These are phyloP conservation scores for Paracoccidioides brasiliensis DNA, from an alignment of 2,329 filamentous ascomycete genomes.

Conservation along the genomic window DNA sequence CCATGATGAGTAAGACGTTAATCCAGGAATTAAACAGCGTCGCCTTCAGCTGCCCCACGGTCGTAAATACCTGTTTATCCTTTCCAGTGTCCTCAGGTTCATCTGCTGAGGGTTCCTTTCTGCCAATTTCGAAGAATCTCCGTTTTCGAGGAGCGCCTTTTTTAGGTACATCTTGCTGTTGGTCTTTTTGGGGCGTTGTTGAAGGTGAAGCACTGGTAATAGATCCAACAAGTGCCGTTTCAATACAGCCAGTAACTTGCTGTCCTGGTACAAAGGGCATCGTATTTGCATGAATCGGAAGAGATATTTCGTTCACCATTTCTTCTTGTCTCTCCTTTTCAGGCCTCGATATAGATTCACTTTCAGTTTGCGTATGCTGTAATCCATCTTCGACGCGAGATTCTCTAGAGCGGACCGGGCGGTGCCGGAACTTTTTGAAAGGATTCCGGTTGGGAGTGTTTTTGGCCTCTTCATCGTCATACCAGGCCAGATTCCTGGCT, in stretches of 20 bases:
- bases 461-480: constrained; percentile 25
- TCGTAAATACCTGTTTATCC: constrained; percentile 24
- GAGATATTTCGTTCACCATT: constrained; percentile 4
- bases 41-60: constrained; percentile 39
- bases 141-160: constrained; percentile 5
- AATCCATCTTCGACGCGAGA: constrained; percentile 18
- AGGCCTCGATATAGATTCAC: constrained; percentile 10
- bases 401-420: constrained; percentile 16
- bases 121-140: constrained; percentile 5
- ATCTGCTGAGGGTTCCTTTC: background rate
- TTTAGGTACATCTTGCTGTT: background rate
- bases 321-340: background rate
- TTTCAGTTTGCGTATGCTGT: constrained; percentile 13
- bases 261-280: background rate
- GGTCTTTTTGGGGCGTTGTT: background rate
- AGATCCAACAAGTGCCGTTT: background rate
- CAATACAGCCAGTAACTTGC: background rate
- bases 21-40: constrained; percentile 75
- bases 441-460: constrained; percentile 25
- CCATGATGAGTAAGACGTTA: constrained; percentile 66
- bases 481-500: constrained; percentile 30
- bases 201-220: background rate
- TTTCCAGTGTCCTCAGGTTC: constrained; percentile 4
- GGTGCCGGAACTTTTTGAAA: constrained; percentile 27
- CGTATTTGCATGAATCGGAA: background rate